Conservation (phyloP, 139 green algal genomes). For the Pedinophyceae sp. region DNA sequence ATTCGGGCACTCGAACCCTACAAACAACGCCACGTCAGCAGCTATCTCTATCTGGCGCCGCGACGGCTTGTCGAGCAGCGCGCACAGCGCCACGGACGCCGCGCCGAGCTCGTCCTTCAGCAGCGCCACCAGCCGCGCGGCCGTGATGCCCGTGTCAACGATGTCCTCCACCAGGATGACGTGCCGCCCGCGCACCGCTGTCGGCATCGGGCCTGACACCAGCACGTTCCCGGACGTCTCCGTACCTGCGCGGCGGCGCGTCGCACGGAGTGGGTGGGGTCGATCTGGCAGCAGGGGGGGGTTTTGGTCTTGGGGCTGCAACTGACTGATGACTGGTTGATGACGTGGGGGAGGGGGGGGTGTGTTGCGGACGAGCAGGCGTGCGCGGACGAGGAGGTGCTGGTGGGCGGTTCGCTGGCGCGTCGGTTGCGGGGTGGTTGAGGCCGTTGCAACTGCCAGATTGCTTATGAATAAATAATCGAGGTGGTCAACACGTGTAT, state of each 20-base stretch:
- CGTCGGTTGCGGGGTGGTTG: no score
- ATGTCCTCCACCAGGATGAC: constrained; percentile 77
- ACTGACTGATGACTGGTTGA: no score
- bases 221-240: constrained; percentile 14
- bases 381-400: no score
- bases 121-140: constrained; percentile 10
- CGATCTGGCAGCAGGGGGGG: no score
- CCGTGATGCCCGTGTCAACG: constrained; percentile 59
- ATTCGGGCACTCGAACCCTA: constrained; percentile 64
- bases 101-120: constrained; percentile 13
- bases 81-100: constrained; percentile 24
- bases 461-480: no score
- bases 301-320: no score
- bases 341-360: no score
- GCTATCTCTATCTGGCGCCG: constrained; percentile 35
- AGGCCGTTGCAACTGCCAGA: no score
- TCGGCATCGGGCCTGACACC: constrained; percentile 5
- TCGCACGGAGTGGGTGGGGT: no score
- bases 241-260: constrained; percentile 9
- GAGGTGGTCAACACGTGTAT: no score
- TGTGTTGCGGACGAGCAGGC: no score
- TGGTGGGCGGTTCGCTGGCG: no score
- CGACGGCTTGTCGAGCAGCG: constrained; percentile 56
- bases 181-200: constrained; percentile 18
- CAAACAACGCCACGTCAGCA: constrained; percentile 9